A percentile compares a stretch with the other conserved stretches of the same genome.
Evolutionary conservation across 257 asterid genomes (phyloP).

Genomic region (Thymus quinquecostatus): DNA sequence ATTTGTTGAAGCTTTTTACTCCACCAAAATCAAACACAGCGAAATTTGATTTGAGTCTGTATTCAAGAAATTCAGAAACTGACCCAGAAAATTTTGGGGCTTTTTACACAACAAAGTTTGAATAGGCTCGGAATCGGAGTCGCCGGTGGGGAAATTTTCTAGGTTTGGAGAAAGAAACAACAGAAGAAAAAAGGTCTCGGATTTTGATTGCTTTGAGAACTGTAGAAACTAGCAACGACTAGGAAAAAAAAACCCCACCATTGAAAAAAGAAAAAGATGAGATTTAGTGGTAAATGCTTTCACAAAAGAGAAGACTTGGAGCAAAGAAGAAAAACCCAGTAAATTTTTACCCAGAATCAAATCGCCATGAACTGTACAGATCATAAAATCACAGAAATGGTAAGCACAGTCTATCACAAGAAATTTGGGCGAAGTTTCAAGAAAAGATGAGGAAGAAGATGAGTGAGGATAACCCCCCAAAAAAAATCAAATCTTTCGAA

Average conservation of each 20-base stretch:
- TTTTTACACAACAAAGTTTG: background rate
- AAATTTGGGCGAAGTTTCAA: background rate
- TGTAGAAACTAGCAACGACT: slow-evolving; percentile 23
- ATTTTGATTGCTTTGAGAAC: slow-evolving; percentile 47
- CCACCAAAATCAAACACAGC: slow-evolving; percentile 40
- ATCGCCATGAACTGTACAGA: slow-evolving; percentile 25
- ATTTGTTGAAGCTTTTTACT: slow-evolving; percentile 38
- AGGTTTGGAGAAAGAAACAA: slow-evolving; percentile 13
- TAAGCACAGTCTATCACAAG: slow-evolving; percentile 6
- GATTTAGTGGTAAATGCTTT: slow-evolving; percentile 32
- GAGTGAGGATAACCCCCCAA: background rate
- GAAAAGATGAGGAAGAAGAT: background rate
- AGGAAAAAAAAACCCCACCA: slow-evolving; percentile 25
- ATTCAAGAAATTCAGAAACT: slow-evolving; percentile 30
- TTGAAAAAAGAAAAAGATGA: slow-evolving; percentile 38
- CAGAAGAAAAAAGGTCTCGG: slow-evolving; percentile 32
- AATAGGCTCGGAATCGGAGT: slow-evolving; percentile 29
- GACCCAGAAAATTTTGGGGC: slow-evolving; percentile 15
- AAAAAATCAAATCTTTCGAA: background rate
- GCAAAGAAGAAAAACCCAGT: slow-evolving; percentile 22
- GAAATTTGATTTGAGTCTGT: slow-evolving; percentile 17
- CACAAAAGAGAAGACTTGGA: slow-evolving; percentile 26
- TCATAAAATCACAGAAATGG: slow-evolving; percentile 52
- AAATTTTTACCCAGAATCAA: slow-evolving; percentile 22
- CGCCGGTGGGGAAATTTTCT: slow-evolving; percentile 21